A percentile compares a stretch with the other conserved stretches of the same genome.
phyloP scores from a whole-genome alignment of 2,329 filamentous ascomycete species.

The Paraphaeosphaeria sporulosa region DNA sequence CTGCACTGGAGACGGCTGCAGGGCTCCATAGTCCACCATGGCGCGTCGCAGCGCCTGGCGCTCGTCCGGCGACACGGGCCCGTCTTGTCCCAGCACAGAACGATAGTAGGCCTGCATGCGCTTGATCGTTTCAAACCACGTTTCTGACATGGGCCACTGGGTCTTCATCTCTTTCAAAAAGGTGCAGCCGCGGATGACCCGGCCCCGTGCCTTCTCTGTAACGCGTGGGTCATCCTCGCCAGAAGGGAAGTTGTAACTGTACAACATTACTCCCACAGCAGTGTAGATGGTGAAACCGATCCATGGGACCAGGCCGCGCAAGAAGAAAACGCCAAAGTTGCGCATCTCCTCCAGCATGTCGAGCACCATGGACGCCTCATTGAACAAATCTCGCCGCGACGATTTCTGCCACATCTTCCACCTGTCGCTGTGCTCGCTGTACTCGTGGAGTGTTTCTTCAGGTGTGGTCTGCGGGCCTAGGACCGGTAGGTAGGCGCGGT shows the following conservation, averaged over 20 bases:
- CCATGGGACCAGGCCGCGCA: constrained; percentile 51
- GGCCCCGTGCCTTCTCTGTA: constrained; percentile 40
- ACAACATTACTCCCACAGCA: constrained; percentile 51
- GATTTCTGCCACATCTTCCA: constrained; percentile 49
- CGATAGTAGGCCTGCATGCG: constrained; percentile 53
- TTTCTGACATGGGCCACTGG: constrained; percentile 52
- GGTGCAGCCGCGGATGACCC: constrained; percentile 46
- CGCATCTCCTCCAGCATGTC: constrained; percentile 53
- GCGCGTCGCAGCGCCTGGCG: constrained; percentile 46
- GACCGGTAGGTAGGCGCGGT: constrained; percentile 50
- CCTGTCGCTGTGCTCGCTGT: constrained; percentile 40
- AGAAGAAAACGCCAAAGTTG: constrained; percentile 50
- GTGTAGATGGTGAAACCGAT: constrained; percentile 54
- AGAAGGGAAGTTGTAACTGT: constrained; percentile 49
- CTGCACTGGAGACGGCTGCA: constrained; percentile 50
- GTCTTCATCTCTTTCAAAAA: constrained; percentile 52
- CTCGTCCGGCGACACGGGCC: constrained; percentile 46
- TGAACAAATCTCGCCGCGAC: constrained; percentile 47
- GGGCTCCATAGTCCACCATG: constrained; percentile 52
- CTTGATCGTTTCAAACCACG: constrained; percentile 53
- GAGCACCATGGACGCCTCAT: constrained; percentile 46
- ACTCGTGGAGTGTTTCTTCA: constrained; percentile 43
- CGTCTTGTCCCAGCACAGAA: constrained; percentile 44
- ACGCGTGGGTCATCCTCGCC: constrained; percentile 45
- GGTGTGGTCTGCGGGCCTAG: constrained; percentile 43